Evolutionary conservation across 2,329 filamentous ascomycete species (phyloP), one percentile per base, ranked within the genome.

Genomic region (Tolypocladium nubicola): DNA sequence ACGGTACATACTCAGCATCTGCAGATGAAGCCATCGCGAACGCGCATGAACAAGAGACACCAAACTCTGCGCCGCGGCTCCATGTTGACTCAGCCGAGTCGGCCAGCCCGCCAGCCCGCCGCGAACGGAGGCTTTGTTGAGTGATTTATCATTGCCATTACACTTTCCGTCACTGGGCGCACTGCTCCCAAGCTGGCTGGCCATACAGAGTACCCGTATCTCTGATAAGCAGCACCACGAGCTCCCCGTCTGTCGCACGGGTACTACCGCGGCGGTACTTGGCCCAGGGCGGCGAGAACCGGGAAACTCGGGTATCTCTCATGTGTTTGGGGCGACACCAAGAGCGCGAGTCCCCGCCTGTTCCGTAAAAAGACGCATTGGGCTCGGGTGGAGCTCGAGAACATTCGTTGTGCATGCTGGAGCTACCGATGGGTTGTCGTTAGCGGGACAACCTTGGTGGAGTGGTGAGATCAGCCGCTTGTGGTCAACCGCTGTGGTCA

Each of bases 311-410:
- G 54, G 55, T 52, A 38, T 40, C 55, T 37, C 8, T n/a, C 11
- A 52, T 40, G 57, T 60, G 26, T 39, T 47, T 16, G 40, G 52
- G 26, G 53, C 57, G 41, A 39, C 45, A 39, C 23, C 21, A 47
- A 38, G 40, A 53, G 23, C 23, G 7, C 5, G 43, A 52, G 38
- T 43, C 21, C 52, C 60, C 54, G 56, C 57, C 49, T 53, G 59
- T 65, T 67, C 64, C 65, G 64, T 66, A 67, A 68, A 67, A 68
- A 68, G 65, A 61, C 66, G 66, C 66, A 57, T 47, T 40, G 39
- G 49, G 49, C 40, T 56, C 49, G 53, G 38, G 55, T 53, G 53
- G 47, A 56, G 57, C 49, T 40, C 43, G 43, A 30, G 26, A 35
- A 41, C 40, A 33, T 47, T 30, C 38, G 23, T 47, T 30, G 37